Evolutionary conservation across 2,329 filamentous ascomycete species (phyloP).

Genomic region (Paracorniculantispora psalliotae): DNA sequence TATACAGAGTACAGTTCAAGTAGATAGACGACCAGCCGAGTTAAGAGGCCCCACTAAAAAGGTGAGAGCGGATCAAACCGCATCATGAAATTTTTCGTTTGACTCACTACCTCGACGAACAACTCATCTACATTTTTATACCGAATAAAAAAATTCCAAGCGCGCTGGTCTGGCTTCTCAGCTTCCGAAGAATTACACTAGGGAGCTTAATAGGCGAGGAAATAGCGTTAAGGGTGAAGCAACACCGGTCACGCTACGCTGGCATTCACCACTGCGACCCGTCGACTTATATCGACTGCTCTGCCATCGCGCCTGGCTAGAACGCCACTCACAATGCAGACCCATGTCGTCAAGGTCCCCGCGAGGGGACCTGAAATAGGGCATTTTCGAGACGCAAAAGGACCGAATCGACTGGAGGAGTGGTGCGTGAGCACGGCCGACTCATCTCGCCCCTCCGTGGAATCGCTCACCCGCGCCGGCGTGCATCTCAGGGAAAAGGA

Average conservation of each 20-base stretch:
- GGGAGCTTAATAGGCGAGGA: too few species aligned
- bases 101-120: neutral
- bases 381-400: slow-evolving; percentile 26
- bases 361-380: slow-evolving; percentile 28
- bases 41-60: slow-evolving; percentile 15
- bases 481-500: slow-evolving; percentile 58
- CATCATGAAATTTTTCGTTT: slow-evolving; percentile 13
- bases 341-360: slow-evolving; percentile 33
- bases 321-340: slow-evolving; percentile 31
- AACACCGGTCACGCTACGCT: neutral
- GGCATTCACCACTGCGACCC: neutral
- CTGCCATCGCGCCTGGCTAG: slow-evolving; percentile 4
- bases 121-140: neutral
- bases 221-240: neutral
- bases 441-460: slow-evolving; percentile 25
- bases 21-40: neutral
- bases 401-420: slow-evolving; percentile 31
- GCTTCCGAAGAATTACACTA: neutral
- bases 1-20: too few species aligned
- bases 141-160: neutral
- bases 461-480: slow-evolving; percentile 59
- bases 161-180: neutral
- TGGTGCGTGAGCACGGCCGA: slow-evolving; percentile 36
- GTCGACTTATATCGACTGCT: slow-evolving; percentile 15
- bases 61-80: neutral